phyloP scores from a whole-genome alignment of 495 filamentous ascomycete genomes.

The Endocarpon pusillum region DNA sequence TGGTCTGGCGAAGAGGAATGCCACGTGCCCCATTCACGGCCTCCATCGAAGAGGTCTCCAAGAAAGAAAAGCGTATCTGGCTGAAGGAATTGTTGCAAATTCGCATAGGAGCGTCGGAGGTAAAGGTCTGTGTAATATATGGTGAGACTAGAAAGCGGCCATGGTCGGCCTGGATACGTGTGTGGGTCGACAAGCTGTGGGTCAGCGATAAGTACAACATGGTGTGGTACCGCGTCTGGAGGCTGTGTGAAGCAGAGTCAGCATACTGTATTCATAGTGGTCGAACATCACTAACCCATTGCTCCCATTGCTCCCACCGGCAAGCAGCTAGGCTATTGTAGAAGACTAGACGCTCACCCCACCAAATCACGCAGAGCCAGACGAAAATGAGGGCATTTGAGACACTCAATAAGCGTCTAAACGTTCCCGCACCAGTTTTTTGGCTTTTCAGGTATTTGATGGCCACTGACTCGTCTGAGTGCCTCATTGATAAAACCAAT shows the following conservation, averaged over 20 bases:
- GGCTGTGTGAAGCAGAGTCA: slow-evolving; percentile 34
- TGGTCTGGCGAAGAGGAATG: slow-evolving; percentile 47
- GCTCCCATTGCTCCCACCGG: slow-evolving; percentile 74
- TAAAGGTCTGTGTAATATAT: slow-evolving; percentile 78
- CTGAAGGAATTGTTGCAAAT: slow-evolving; percentile 47
- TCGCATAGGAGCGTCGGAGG: slow-evolving; percentile 57
- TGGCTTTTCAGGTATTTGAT: no score
- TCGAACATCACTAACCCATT: slow-evolving; percentile 50
- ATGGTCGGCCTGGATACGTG: slow-evolving; percentile 85
- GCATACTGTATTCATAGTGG: slow-evolving; percentile 1
- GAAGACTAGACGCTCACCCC: slow-evolving; percentile 76
- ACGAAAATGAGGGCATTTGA: slow-evolving; percentile 46
- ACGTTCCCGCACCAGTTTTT: no score
- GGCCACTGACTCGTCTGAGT: no score
- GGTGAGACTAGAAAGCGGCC: slow-evolving; percentile 67
- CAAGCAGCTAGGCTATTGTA: slow-evolving; percentile 49
- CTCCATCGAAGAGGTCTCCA: slow-evolving; percentile 92
- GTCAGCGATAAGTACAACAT: slow-evolving; percentile 77
- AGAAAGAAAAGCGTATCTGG: slow-evolving; percentile 81
- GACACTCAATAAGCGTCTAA: slow-evolving; percentile 31
- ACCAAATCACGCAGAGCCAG: slow-evolving; percentile 69
- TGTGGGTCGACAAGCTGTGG: slow-evolving; percentile 97
- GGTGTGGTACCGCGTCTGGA: slow-evolving; percentile 58
- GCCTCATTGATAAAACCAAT: no score
- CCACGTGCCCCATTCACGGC: slow-evolving; percentile 76